phyloP scores from a whole-genome alignment of 805 yeast genomes.

The Ogataea allantospora region DNA sequence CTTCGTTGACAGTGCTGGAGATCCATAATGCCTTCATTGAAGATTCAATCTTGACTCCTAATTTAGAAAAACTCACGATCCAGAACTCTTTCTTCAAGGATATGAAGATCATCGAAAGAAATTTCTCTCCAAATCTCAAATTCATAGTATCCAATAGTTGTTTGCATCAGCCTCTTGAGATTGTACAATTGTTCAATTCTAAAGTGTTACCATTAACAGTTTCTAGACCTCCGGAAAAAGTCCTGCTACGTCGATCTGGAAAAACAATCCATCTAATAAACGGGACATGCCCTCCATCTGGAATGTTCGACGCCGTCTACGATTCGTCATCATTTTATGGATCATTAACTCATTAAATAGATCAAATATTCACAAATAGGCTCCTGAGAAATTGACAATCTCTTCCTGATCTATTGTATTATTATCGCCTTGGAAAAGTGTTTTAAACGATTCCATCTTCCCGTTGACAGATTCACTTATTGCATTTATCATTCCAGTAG shows the following conservation, averaged over 20 bases:
- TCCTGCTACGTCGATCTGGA: slow-evolving; percentile 8
- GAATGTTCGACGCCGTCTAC: background rate
- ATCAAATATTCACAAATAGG: slow-evolving; percentile 1
- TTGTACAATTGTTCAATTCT: background rate
- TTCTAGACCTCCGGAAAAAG: slow-evolving; percentile 10
- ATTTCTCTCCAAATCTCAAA: slow-evolving; percentile 1
- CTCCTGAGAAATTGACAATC: slow-evolving; percentile 1
- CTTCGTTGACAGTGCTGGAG: slow-evolving; percentile 3
- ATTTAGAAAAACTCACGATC: slow-evolving; percentile 3
- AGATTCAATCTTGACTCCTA: slow-evolving; percentile 5
- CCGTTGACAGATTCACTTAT: slow-evolving; percentile 47
- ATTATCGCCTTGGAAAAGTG: slow-evolving; percentile 16
- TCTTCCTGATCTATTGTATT: slow-evolving; percentile 3
- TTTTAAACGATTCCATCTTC: slow-evolving; percentile 26
- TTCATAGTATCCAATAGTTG: slow-evolving; percentile 11
- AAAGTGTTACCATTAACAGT: slow-evolving; percentile 1
- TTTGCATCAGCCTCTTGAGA: background rate
- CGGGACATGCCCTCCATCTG: slow-evolving; percentile 8
- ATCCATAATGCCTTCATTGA: slow-evolving; percentile 14
- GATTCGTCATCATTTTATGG: background rate
- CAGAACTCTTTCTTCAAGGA: slow-evolving; percentile 12
- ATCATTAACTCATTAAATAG: background rate
- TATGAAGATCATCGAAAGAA: slow-evolving; percentile 4
- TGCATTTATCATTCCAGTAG: slow-evolving; percentile 67
- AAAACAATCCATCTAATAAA: slow-evolving; percentile 11